Evolutionary conservation across 2,329 filamentous ascomycete species (phyloP).

Genomic region (Fusarium nematophilum): DNA sequence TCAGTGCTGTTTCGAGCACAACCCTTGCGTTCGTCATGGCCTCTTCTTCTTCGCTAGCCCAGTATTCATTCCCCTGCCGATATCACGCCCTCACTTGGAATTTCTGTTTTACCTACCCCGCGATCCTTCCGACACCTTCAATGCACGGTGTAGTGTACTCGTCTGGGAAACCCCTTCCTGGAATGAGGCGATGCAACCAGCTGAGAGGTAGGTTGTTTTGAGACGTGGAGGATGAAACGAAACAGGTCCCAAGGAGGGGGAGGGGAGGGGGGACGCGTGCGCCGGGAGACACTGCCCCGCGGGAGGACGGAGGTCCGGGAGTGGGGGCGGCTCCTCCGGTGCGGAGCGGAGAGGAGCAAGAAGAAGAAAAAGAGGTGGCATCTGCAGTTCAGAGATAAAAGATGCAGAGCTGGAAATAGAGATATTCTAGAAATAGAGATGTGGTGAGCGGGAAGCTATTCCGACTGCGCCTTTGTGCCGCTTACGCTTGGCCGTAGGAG

Average conservation of each 20-base stretch:
- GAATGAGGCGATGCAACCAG: conserved; percentile 15
- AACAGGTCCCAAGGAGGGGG: conserved; percentile 3
- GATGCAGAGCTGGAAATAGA: too few species aligned
- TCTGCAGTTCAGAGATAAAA: too few species aligned
- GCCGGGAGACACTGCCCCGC: conserved; percentile 21
- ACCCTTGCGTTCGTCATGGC: too few species aligned
- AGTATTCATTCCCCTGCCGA: conserved; percentile 33
- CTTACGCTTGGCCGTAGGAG: too few species aligned
- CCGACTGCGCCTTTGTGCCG: neutral
- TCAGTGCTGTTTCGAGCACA: too few species aligned
- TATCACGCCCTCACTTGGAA: conserved; percentile 35
- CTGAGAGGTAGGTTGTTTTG: neutral
- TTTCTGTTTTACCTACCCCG: conserved; percentile 14
- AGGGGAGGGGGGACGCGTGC: neutral
- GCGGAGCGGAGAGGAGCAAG: neutral
- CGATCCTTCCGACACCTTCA: conserved; percentile 14
- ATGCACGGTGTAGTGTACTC: conserved; percentile 35
- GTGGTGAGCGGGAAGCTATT: neutral
- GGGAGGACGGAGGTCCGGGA: conserved; percentile 24
- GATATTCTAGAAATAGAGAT: neutral
- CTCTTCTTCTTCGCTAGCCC: too few species aligned
- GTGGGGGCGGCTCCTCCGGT: conserved; percentile 10
- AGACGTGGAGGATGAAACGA: conserved; percentile 18
- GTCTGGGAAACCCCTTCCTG: too few species aligned
- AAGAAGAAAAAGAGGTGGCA: neutral